phyloP scores from a whole-genome alignment of 2,329 filamentous ascomycete genomes.

The Coleophoma crateriformis region DNA sequence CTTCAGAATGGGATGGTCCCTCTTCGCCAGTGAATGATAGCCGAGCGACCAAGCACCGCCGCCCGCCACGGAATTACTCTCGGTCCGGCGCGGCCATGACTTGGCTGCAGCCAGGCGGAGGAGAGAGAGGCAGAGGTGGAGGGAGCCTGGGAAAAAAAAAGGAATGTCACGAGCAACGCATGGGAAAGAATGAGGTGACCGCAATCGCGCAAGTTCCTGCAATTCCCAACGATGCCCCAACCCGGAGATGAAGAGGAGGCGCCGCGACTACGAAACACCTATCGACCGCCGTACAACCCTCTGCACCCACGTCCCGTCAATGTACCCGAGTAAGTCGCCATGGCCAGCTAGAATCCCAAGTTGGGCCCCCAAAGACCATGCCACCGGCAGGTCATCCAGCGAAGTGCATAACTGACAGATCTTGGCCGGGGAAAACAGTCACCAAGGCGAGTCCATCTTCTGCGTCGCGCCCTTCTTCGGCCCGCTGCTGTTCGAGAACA shows the following conservation, averaged over 20 bases:
- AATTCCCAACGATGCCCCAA: conserved; percentile 6
- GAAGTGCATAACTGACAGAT: too few relatives aligned
- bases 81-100: too few relatives aligned
- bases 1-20: too few relatives aligned
- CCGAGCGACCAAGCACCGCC: too few relatives aligned
- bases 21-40: too few relatives aligned
- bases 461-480: conserved; percentile 31
- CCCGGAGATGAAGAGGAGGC: conserved; percentile 14
- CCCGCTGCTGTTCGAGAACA: conserved; percentile 61
- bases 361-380: not conserved
- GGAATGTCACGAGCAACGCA: not conserved
- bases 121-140: too few relatives aligned
- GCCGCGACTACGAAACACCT: conserved; percentile 22
- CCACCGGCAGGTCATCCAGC: not conserved
- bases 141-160: too few relatives aligned
- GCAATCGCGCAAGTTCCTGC: not conserved
- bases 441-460: conserved; percentile 15
- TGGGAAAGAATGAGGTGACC: not conserved
- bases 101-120: too few relatives aligned
- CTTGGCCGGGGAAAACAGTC: not conserved
- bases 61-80: too few relatives aligned
- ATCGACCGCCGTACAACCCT: conserved; percentile 47
- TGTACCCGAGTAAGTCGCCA: conserved; percentile 9
- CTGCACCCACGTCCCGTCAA: conserved; percentile 35
- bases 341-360: not conserved